These are phyloP conservation scores for Haplosporangium sp. DNA, from an alignment of 371 early-diverging fungal species.

Conservation along the genomic window DNA sequence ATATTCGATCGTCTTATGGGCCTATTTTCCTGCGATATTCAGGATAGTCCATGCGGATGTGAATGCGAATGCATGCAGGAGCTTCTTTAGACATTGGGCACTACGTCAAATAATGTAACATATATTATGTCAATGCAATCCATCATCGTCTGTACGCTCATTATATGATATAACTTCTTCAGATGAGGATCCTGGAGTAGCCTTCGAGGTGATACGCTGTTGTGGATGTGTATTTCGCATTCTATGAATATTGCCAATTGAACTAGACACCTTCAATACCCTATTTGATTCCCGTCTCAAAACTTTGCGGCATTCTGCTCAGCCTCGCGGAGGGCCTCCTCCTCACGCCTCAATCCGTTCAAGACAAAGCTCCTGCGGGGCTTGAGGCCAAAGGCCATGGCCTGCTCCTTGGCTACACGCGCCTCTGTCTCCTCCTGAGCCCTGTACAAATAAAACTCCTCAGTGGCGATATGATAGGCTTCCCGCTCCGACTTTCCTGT, in stretches of 20 bases:
- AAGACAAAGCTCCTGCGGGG: constrained; percentile 49
- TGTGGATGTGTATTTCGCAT: neutral
- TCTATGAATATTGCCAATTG: neutral
- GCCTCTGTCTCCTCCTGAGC: constrained; percentile 80
- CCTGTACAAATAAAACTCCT: constrained; percentile 77
- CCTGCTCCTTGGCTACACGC: constrained; percentile 72
- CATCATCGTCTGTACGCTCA: too few relatives aligned
- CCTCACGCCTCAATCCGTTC: constrained; percentile 54
- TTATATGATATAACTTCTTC: too few relatives aligned
- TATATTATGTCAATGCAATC: too few relatives aligned
- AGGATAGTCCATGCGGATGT: too few relatives aligned
- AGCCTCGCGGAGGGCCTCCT: constrained; percentile 40
- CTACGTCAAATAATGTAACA: too few relatives aligned
- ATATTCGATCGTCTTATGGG: too few relatives aligned
- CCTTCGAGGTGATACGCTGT: neutral
- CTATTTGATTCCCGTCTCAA: constrained; percentile 4
- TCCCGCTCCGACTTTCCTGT: constrained; percentile 72
- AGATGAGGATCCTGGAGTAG: too few relatives aligned
- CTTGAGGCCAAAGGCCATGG: constrained; percentile 61
- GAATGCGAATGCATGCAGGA: too few relatives aligned
- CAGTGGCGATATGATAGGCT: constrained; percentile 78
- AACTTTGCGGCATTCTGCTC: constrained; percentile 37
- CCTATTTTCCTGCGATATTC: too few relatives aligned
- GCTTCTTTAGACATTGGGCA: too few relatives aligned
- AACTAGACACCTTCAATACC: too few relatives aligned